A percentile compares a stretch with the other conserved stretches of the same genome.
Conservation (phyloP, 2,329 filamentous ascomycete species). For the Monilinia fructigena region DNA sequence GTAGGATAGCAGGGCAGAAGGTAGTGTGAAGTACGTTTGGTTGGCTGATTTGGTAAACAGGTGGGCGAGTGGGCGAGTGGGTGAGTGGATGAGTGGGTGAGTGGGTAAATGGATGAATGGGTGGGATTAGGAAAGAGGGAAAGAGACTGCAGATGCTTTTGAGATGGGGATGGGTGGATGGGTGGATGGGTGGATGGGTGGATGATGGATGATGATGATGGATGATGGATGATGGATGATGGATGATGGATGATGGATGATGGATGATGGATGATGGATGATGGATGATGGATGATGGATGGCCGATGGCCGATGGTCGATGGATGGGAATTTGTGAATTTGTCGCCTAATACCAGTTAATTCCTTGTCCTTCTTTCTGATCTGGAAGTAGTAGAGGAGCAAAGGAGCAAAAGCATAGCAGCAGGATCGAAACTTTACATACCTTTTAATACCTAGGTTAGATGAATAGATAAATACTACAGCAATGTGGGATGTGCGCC, state of each 20-base stretch:
- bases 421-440: no score
- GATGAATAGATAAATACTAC: no score
- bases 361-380: not conserved
- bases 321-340: not conserved
- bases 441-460: not conserved
- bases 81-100: not conserved
- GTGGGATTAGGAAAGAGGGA: not conserved
- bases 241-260: no score
- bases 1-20: no score
- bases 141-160: slow-evolving; percentile 12
- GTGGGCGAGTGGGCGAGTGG: no score
- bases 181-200: not conserved
- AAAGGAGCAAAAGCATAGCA: not conserved
- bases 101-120: no score
- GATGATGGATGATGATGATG: no score
- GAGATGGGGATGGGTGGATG: not conserved
- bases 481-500: no score
- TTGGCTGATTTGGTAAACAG: not conserved
- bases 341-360: slow-evolving; percentile 15
- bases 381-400: not conserved
- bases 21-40: not conserved
- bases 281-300: no score
- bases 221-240: not conserved
- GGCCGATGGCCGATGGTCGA: no score
- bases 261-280: not conserved